These are phyloP conservation scores for Raphanus raphanistrum DNA, from an alignment of 345 rosid genomes.

Conservation along the genomic window DNA sequence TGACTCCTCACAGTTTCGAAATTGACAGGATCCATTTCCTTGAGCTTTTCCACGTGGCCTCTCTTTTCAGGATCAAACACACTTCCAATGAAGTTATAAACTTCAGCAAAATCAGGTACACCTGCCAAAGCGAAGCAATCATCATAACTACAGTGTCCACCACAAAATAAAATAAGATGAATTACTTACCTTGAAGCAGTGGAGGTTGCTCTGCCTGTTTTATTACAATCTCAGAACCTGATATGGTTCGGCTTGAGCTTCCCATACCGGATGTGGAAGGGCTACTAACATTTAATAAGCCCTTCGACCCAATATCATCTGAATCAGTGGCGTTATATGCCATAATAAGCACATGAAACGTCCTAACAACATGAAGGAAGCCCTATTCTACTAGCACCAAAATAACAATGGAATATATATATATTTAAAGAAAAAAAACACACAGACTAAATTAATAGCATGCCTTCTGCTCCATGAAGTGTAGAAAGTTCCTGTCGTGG, in stretches of 20 bases:
- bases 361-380: conserved; percentile 33
- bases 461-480: conserved; percentile 61
- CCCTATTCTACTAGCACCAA: conserved; percentile 32
- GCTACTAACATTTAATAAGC: conserved; percentile 48
- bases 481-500: conserved; percentile 53
- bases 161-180: conserved; percentile 16
- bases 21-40: conserved; percentile 97
- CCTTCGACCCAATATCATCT: conserved; percentile 92
- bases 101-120: conserved; percentile 87
- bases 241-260: conserved; percentile 47
- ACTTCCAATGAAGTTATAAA: conserved; percentile 87
- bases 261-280: conserved; percentile 52
- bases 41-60: conserved; percentile 76
- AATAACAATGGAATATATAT: conserved; percentile 20
- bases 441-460: conserved; percentile 38
- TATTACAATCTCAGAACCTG: conserved; percentile 48
- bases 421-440: neutral
- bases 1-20: conserved; percentile 76
- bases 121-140: conserved; percentile 42
- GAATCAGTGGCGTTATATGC: conserved; percentile 73
- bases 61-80: conserved; percentile 76
- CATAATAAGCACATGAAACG: conserved; percentile 72
- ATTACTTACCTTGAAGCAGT: conserved; percentile 68
- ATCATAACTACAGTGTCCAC: conserved; percentile 1
- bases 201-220: conserved; percentile 42